A percentile compares a stretch with the other conserved stretches of the same genome.
Evolutionary conservation across 2,329 filamentous ascomycete species (phyloP).

Genomic region (Colletotrichum sp.): DNA sequence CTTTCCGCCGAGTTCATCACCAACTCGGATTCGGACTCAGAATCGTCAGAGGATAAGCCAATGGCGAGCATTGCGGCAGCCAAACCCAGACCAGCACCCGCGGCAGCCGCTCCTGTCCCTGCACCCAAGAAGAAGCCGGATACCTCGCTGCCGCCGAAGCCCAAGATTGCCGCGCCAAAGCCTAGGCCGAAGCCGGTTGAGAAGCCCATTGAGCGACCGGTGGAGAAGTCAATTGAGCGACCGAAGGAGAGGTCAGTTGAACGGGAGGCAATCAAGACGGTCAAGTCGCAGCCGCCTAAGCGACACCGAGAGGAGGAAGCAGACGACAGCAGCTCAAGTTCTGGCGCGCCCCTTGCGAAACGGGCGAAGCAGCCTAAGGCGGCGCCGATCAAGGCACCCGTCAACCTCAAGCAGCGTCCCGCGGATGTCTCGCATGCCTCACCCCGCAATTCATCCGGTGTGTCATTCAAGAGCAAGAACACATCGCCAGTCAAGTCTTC

Average conservation of each 20-base stretch:
- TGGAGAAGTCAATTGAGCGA: constrained; percentile 21
- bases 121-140: constrained; percentile 34
- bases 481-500: constrained; percentile 69
- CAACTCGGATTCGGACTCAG: constrained; percentile 63
- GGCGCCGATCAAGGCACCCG: constrained; percentile 38
- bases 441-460: constrained; percentile 43
- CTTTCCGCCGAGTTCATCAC: constrained; percentile 62
- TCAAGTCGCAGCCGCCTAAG: constrained; percentile 46
- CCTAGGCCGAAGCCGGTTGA: constrained; percentile 30
- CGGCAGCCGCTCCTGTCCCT: constrained; percentile 22
- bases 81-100: constrained; percentile 32
- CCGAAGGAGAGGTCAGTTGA: constrained; percentile 28
- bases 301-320: constrained; percentile 56
- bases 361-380: constrained; percentile 53
- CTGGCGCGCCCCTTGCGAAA: constrained; percentile 62
- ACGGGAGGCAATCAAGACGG: constrained; percentile 33
- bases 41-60: constrained; percentile 57
- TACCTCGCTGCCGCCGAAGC: constrained; percentile 25
- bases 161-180: constrained; percentile 37
- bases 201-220: constrained; percentile 25
- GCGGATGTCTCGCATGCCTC: constrained; percentile 56
- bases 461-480: constrained; percentile 44
- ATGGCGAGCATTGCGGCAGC: constrained; percentile 38
- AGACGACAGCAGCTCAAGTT: constrained; percentile 62
- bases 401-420: constrained; percentile 46